Evolutionary conservation across 1,139 yeast genomes (phyloP), one percentile per base, ranked within the genome.

Genomic region (Cylindricascospora bacillispora): DNA sequence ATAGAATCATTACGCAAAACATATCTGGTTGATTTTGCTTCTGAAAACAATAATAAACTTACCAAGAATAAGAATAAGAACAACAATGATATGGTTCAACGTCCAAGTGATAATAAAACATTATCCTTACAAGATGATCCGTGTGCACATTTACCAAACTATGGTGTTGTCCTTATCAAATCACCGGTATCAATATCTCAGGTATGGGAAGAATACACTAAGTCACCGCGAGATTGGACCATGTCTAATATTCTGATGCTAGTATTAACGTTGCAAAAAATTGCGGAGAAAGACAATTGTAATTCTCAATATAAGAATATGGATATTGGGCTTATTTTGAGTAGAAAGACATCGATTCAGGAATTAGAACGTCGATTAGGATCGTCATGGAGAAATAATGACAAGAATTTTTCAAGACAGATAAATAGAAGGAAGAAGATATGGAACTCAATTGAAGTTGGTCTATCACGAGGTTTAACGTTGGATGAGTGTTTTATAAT

Each of bases 351-450:
- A 1, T 56, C 63, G 3, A 52, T 60, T 15, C 50, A 52, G 32
- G 52, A 57, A 9, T 42, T 60, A 47, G 64, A 60, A 35, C 27
- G 41, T 4, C 47, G 52, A 31, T 60, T 56, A 35, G 57, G 55
- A 30, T 53, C 62, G 1, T 50, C 57, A 2, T 60, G 65, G 65
- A 51, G 65, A 40, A 44, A 59, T 11, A 62, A 57, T 27, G 55
- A 57, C 24, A 60, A 59, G 39, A 52, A 59, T 34, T 60, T 53
- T 38, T 53, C 58, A 24, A 46, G 64, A 34, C 21, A 18, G 21
- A 18, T 18, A 7, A 18, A 18, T 18, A 48, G 65, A 34, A 48
- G 65, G 27, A 57, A 56, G 32, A 57, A 56, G 4, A 45, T 60
- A 6, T 59, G 60, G 41, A 52, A 51, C 32, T 63, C 63, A 7